A percentile compares a stretch with the other conserved stretches of the same genome.
Evolutionary conservation across 108 stramenopile genomes (phyloP).

Genomic region (Aurantiochytrium sp.): DNA sequence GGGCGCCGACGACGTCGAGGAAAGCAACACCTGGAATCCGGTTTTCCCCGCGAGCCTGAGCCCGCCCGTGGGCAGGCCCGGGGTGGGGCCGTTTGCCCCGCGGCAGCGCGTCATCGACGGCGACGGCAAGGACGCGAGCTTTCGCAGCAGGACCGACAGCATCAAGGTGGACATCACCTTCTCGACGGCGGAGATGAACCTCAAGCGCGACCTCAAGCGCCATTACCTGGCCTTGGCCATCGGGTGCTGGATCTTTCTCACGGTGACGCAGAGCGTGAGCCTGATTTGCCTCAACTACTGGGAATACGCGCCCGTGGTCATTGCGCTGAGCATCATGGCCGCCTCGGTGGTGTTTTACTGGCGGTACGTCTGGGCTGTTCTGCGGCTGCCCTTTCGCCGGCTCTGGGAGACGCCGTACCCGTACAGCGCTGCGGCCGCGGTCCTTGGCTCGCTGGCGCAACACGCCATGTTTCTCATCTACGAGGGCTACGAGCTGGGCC

Average conservation of each 20-base stretch:
- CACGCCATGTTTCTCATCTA: slow-evolving; percentile 24
- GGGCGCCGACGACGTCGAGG: not conserved
- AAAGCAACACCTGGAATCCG: not conserved
- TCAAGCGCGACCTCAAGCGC: not conserved
- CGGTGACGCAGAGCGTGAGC: not conserved
- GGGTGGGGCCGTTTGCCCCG: not conserved
- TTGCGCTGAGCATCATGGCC: not conserved
- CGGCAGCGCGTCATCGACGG: not conserved
- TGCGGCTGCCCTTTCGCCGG: not conserved
- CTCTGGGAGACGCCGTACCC: slow-evolving; percentile 26
- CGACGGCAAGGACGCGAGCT: not conserved
- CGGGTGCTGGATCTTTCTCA: slow-evolving; percentile 19
- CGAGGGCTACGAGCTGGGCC: not conserved
- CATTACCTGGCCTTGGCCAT: slow-evolving; percentile 18
- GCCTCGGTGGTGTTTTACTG: not conserved
- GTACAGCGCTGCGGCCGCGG: not conserved
- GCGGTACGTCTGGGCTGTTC: slow-evolving; percentile 3
- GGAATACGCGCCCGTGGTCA: slow-evolving; percentile 8
- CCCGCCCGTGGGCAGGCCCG: not conserved
- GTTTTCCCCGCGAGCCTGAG: not conserved
- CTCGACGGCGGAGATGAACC: not conserved
- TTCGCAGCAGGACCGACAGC: not conserved
- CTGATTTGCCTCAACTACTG: slow-evolving; percentile 7
- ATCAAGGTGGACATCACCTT: slow-evolving; percentile 5
- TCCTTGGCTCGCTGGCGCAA: not conserved